A percentile compares a stretch with the other conserved stretches of the same genome.
These are phyloP conservation scores for Talaromyces sp. DNA, from an alignment of 2,329 filamentous ascomycete genomes.

Conservation along the genomic window DNA sequence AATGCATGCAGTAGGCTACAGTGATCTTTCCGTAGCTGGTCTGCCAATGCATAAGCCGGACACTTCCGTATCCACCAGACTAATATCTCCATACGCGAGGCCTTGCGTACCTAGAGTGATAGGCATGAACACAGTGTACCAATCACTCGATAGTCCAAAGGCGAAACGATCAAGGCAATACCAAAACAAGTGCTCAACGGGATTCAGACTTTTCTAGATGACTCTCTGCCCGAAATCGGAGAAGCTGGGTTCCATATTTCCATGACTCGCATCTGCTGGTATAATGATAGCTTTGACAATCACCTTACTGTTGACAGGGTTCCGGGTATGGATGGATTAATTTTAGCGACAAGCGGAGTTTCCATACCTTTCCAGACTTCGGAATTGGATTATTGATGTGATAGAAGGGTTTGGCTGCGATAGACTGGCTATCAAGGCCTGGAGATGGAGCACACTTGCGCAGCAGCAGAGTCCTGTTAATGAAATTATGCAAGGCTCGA, in stretches of 20 bases:
- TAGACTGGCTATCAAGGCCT: conserved; percentile 21
- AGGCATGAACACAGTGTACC: conserved; percentile 41
- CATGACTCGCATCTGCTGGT: conserved; percentile 53
- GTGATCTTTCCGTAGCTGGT: no score
- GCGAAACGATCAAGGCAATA: conserved; percentile 22
- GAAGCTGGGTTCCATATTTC: conserved; percentile 38
- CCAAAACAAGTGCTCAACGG: conserved; percentile 28
- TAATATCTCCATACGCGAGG: no score
- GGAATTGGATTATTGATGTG: conserved; percentile 54
- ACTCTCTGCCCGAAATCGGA: conserved; percentile 46
- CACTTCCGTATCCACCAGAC: no score
- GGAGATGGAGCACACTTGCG: conserved; percentile 25
- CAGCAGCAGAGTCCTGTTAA: conserved; percentile 20
- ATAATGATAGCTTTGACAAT: conserved; percentile 55
- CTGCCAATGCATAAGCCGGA: no score
- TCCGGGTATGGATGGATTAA: conserved; percentile 50
- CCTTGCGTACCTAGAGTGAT: conserved; percentile 22
- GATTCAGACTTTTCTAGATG: conserved; percentile 35
- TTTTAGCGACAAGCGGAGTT: conserved; percentile 60
- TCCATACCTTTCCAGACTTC: conserved; percentile 58
- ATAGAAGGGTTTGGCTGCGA: conserved; percentile 41
- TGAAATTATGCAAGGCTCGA: conserved; percentile 25
- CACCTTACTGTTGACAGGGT: conserved; percentile 56
- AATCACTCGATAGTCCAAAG: conserved; percentile 36
- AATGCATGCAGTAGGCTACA: no score